Percentiles rank a stretch among this genome's conserved stretches.
Conservation (phyloP, 2,329 filamentous ascomycete species). For the Venturia oleaginea region DNA sequence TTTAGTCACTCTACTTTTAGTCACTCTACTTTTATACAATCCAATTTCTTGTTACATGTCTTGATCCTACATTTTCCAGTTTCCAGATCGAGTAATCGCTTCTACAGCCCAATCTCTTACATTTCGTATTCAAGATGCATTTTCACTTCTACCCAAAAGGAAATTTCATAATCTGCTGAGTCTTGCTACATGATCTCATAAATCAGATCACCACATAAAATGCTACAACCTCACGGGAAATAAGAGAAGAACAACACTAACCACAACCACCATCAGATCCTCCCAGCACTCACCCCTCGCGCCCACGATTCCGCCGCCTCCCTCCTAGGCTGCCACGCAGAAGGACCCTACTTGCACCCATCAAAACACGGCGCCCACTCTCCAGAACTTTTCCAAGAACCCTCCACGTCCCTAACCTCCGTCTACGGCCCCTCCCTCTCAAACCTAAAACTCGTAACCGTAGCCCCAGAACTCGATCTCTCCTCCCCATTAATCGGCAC, state of each 20-base stretch:
- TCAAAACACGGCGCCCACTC: constrained; percentile 47
- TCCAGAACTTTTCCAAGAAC: constrained; percentile 33
- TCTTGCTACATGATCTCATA: no score
- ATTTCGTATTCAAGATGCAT: not conserved
- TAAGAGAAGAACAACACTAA: not conserved
- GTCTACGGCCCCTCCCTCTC: constrained; percentile 40
- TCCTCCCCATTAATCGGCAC: constrained; percentile 34
- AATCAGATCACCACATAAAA: no score
- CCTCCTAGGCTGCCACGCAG: constrained; percentile 46
- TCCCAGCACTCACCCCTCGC: constrained; percentile 39
- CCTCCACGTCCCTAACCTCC: constrained; percentile 23
- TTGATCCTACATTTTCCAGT: no score
- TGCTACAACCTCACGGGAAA: not conserved
- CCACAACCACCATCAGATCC: constrained; percentile 27
- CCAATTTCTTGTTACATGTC: no score
- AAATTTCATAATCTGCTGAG: no score
- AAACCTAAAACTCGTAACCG: constrained; percentile 41
- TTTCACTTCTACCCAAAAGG: no score
- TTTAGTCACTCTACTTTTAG: no score
- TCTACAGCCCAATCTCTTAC: not conserved
- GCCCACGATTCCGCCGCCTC: constrained; percentile 36
- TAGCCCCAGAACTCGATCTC: constrained; percentile 42
- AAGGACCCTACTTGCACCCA: constrained; percentile 47
- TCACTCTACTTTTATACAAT: no score
- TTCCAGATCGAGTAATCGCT: not conserved